Evolutionary conservation across 1,284 basidiomycete genomes (phyloP).

Genomic region (Tilletia caries): DNA sequence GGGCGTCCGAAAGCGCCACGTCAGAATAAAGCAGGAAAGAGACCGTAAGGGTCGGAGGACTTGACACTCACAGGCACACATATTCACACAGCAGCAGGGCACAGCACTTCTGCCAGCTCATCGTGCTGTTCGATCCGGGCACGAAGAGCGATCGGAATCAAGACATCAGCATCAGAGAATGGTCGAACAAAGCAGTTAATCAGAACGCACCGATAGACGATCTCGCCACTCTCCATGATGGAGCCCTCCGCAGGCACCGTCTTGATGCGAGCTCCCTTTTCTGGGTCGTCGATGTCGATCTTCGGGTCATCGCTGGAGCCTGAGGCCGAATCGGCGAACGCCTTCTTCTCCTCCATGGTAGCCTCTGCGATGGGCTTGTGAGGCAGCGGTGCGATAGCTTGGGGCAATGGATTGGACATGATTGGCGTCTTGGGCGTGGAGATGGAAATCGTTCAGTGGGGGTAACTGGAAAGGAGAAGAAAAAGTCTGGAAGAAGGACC

Average conservation of each 20-base stretch:
- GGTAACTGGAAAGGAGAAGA: too few species aligned
- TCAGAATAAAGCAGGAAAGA: too few species aligned
- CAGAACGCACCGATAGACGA: not conserved
- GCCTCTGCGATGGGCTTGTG: not conserved
- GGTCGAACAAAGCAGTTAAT: not conserved
- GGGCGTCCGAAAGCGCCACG: too few species aligned
- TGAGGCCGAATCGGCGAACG: not conserved
- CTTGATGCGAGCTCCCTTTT: not conserved
- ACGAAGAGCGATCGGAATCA: too few species aligned
- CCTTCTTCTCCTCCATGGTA: not conserved
- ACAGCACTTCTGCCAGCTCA: conserved; percentile 39
- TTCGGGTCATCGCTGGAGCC: not conserved
- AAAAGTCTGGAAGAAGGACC: too few species aligned
- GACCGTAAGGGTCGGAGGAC: too few species aligned
- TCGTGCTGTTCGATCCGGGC: too few species aligned
- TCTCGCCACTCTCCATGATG: conserved; percentile 5
- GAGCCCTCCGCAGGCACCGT: conserved; percentile 9
- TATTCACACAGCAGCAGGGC: conserved; percentile 43
- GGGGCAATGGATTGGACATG: not conserved
- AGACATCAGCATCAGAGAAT: not conserved
- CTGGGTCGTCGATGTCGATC: not conserved
- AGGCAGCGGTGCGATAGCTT: not conserved
- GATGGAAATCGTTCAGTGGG: too few species aligned
- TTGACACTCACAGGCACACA: conserved; percentile 32
- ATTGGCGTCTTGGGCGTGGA: too few species aligned